Base-by-base conservation (phyloP, 2,329 filamentous ascomycete species). In the Cladophialophora carrionii region DNA sequence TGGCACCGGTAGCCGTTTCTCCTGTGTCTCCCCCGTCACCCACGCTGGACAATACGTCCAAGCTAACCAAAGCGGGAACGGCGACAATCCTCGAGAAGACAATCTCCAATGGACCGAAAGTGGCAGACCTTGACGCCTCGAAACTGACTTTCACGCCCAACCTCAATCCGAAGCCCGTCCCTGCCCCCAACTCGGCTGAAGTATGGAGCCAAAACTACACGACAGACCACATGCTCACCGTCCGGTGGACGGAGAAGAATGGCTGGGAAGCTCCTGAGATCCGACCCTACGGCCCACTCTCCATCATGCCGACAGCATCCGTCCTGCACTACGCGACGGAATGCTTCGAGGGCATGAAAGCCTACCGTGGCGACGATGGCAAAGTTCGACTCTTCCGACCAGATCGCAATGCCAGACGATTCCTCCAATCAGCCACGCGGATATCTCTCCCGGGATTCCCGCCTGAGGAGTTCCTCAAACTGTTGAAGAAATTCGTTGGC, bases 201-300 rank as follows among this genome's bases (percentile, higher is more conserved):
- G 76, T 79, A 64, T 63, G 75, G 72, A 74, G 75, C 67, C 76
- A 78, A 62, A 77, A 73, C 32, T 68, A 75, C 65, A 85, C 83
- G 82, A 92, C 90, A 68, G 92, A 97, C 82, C 93, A 97, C 82
- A 96, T 96, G 92, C 82, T 95, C 72, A 88, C 87, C 58, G 88
- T 83, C 22, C 79, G 81, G 61, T 96, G 92, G 91, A 87, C 83
- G 37, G 78, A 77, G 24, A 75, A 80, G 51, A 74, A 78, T 22
- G 92, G 92, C 72, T 96, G 92, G 92, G 82, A 84, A 43, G 82
- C 85, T 1, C 92, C 92, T 1, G 84, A 89, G 72, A 84, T 96
- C 64, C 85, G 87, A 75, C 90, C 91, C 29, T 95, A 91, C 77
- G 90, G 90, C 0, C 89, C 90, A 10, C 80, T 96, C 60, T 84